These are phyloP conservation scores for Cyberlindnera euphorbiiphila DNA, from an alignment of 805 yeast genomes.

Conservation along the genomic window DNA sequence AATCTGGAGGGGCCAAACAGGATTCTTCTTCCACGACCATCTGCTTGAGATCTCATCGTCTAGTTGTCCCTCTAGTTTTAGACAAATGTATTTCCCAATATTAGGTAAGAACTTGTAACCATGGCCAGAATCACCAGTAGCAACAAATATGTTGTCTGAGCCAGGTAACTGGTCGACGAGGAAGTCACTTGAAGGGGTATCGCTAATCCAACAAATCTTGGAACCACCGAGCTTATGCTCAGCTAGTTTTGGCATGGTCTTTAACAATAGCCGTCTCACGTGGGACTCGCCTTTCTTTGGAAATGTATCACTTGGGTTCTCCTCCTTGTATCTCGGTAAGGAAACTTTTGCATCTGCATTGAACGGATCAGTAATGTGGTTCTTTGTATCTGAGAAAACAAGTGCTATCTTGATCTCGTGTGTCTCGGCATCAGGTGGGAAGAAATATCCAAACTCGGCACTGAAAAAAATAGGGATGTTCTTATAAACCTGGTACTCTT, in stretches of 20 bases:
- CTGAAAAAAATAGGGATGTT: constrained; percentile 41
- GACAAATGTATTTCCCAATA: constrained; percentile 40
- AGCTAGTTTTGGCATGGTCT: constrained; percentile 38
- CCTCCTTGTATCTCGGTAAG: constrained; percentile 33
- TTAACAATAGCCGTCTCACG: constrained; percentile 28
- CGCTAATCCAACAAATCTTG: constrained; percentile 40
- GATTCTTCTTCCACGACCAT: constrained; percentile 33
- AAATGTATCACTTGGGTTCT: constrained; percentile 31
- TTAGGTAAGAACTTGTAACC: constrained; percentile 44
- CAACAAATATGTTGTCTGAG: constrained; percentile 33
- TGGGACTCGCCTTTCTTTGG: constrained; percentile 31
- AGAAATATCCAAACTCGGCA: constrained; percentile 41
- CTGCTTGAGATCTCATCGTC: constrained; percentile 21
- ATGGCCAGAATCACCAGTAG: constrained; percentile 48
- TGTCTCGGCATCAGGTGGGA: constrained; percentile 42
- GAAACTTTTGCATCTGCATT: constrained; percentile 23
- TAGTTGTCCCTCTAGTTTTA: constrained; percentile 31
- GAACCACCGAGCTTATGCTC: constrained; percentile 30
- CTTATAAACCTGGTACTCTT: constrained; percentile 34
- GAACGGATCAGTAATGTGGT: constrained; percentile 23
- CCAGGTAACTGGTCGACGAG: constrained; percentile 38
- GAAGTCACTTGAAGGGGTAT: constrained; percentile 39
- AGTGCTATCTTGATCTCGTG: constrained; percentile 37
- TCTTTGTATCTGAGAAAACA: constrained; percentile 28
- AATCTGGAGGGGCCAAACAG: constrained; percentile 17